Evolutionary conservation across 306 rosid genomes (phyloP), one percentile per base, ranked within the genome.

Genomic region (Dryas drummondii): DNA sequence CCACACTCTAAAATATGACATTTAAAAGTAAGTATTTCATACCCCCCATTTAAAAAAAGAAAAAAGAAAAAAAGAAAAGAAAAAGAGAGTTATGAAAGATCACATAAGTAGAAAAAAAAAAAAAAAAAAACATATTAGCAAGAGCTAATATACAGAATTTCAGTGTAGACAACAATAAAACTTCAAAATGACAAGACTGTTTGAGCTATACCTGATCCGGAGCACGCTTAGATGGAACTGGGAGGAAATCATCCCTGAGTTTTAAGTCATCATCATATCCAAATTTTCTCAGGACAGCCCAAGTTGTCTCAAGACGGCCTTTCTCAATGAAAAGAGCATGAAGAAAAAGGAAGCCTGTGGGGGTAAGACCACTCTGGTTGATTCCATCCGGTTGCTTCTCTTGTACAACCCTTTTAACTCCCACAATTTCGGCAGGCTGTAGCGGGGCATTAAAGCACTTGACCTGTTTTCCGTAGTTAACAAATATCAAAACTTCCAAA

Each of bases 221-320:
- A 79, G 89, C 84, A 58, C 37, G 78, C 84, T 81, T 90, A 76
- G 96, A 81, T 76, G 93, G 98, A 76, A 87, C 78, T 4, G 91
- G 89, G 75, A 88, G 86, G 80, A 83, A 80, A 79, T 94, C 91
- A 47, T 83, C 91, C 77, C 68, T 84, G 75, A 94, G 91, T 84
- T 90, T 90, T 71, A 94, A 83, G 80, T 88, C 86, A 85, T 90
- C 83, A 59, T 88, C 83, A 76, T 94, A 94, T 71, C 98, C 98
- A 72, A 84, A 94, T 86, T 84, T 84, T 79, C 98, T 86, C 57
- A 94, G 81, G 62, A 94, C 97, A 32, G 96, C 86, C 98, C 98
- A 94, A 54, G 92, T 78, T 78, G 96, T 85, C 87, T 94, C 98
- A 45, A 88, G 84, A 74, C 81, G 88, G 73, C 91, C 93, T 81